These are phyloP conservation scores for Berkeleyomyces basicola DNA, from an alignment of 2,329 filamentous ascomycete genomes.

Conservation along the genomic window DNA sequence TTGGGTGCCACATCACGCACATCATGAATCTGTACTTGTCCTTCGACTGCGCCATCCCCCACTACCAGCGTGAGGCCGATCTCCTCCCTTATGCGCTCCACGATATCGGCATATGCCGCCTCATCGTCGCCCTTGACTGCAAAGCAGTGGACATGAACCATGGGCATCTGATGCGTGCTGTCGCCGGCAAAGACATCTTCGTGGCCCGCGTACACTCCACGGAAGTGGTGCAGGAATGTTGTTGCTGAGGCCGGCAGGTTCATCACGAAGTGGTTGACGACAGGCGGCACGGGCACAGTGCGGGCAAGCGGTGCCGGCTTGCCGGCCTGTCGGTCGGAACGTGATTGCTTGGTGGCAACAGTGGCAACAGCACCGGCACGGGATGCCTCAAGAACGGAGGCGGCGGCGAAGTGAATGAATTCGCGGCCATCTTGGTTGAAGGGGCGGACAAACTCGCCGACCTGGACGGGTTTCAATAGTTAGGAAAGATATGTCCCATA, in stretches of 20 bases:
- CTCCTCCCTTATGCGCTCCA: constrained; percentile 26
- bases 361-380: constrained; percentile 35
- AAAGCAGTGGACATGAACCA: constrained; percentile 93
- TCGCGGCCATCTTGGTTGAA: constrained; percentile 68
- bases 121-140: constrained; percentile 59
- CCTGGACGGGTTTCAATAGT: constrained; percentile 23
- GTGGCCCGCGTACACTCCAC: constrained; percentile 61
- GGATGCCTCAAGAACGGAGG: constrained; percentile 37
- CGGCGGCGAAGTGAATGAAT: constrained; percentile 60
- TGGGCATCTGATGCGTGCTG: constrained; percentile 44
- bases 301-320: constrained; percentile 21
- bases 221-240: constrained; percentile 58
- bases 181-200: constrained; percentile 45
- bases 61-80: constrained; percentile 24
- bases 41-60: constrained; percentile 30
- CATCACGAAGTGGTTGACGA: constrained; percentile 92
- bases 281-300: constrained; percentile 44
- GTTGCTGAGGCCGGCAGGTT: constrained; percentile 86
- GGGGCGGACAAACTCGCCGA: constrained; percentile 52
- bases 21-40: constrained; percentile 41
- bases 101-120: constrained; percentile 37
- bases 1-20: constrained; percentile 82
- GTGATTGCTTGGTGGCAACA: constrained; percentile 27
- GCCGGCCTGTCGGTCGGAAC: constrained; percentile 18
- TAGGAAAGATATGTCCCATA: neutral